Evolutionary conservation across 331 rosid genomes (phyloP).

Genomic region (Malus hybrid): DNA sequence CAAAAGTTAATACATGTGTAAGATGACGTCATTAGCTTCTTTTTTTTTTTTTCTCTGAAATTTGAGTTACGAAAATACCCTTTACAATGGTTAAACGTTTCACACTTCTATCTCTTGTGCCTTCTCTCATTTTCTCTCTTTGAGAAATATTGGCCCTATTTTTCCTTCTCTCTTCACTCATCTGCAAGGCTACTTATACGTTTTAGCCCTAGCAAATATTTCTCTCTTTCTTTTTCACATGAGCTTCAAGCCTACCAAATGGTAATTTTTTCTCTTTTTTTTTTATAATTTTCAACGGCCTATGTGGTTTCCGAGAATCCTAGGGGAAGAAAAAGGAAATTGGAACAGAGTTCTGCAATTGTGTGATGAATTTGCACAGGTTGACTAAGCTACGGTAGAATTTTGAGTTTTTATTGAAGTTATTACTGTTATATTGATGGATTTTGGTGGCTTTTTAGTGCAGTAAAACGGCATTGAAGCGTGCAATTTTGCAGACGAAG

Average conservation of each 20-base stretch:
- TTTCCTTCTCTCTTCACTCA: too few species aligned
- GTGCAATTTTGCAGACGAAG: slow-evolving; percentile 66
- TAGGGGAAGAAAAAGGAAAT: neutral
- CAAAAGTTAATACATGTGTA: too few species aligned
- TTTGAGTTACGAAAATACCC: too few species aligned
- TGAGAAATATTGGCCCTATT: too few species aligned
- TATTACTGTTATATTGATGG: slow-evolving; percentile 12
- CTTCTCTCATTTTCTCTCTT: too few species aligned
- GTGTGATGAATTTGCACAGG: neutral
- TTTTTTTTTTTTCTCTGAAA: too few species aligned
- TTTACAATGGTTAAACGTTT: too few species aligned
- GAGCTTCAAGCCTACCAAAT: slow-evolving; percentile 85
- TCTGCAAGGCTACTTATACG: too few species aligned
- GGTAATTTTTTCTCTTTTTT: slow-evolving; percentile 24
- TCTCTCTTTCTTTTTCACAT: slow-evolving; percentile 14
- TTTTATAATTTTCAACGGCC: neutral
- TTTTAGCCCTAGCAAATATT: too few species aligned
- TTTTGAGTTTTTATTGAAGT: neutral
- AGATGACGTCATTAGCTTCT: too few species aligned
- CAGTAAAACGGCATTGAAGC: slow-evolving; percentile 84
- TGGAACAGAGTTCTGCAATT: neutral
- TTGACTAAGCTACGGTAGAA: neutral
- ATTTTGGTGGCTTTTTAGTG: slow-evolving; percentile 12
- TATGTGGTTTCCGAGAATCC: neutral
- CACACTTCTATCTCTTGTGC: too few species aligned